A percentile compares a stretch with the other conserved stretches of the same genome.
phyloP scores from a whole-genome alignment of 1,139 yeast species.

The Protomyces inundatus region DNA sequence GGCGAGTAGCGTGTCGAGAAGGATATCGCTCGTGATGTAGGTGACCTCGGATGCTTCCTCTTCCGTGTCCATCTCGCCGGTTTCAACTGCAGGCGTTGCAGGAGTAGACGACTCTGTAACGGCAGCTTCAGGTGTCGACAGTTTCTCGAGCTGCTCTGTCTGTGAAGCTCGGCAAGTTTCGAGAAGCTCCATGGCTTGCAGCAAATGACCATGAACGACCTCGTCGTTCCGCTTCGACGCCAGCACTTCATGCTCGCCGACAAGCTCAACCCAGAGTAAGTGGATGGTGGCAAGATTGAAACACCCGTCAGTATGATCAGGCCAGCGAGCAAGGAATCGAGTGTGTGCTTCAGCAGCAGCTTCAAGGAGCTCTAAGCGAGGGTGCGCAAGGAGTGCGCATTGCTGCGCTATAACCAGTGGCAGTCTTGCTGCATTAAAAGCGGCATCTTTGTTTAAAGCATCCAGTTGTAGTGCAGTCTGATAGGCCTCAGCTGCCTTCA shows the following conservation, averaged over 20 bases:
- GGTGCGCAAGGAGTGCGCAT: constrained; percentile 8
- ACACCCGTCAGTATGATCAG: constrained; percentile 1
- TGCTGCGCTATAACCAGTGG: constrained; percentile 6
- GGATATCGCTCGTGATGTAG: constrained; percentile 14
- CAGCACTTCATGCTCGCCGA: neutral
- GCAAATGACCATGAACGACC: neutral
- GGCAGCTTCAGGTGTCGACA: neutral
- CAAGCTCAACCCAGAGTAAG: constrained; percentile 9
- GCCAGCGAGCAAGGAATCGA: neutral
- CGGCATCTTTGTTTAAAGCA: neutral
- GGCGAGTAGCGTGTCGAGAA: constrained; percentile 9
- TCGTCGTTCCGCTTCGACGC: neutral
- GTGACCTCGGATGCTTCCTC: constrained; percentile 4
- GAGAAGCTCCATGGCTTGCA: constrained; percentile 4
- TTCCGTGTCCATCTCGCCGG: neutral
- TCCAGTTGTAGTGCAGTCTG: neutral
- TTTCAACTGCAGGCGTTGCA: neutral
- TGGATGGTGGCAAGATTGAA: constrained; percentile 9
- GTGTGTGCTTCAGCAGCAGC: constrained; percentile 1
- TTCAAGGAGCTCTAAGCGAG: constrained; percentile 2
- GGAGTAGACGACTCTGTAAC: neutral
- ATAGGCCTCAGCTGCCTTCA: constrained; percentile 9
- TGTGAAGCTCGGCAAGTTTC: neutral
- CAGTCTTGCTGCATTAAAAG: constrained; percentile 9
- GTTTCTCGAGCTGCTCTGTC: neutral